Evolutionary conservation across 148 eudicot genomes (phyloP), one percentile per base, ranked within the genome.

Genomic region (Polygonum aviculare): DNA sequence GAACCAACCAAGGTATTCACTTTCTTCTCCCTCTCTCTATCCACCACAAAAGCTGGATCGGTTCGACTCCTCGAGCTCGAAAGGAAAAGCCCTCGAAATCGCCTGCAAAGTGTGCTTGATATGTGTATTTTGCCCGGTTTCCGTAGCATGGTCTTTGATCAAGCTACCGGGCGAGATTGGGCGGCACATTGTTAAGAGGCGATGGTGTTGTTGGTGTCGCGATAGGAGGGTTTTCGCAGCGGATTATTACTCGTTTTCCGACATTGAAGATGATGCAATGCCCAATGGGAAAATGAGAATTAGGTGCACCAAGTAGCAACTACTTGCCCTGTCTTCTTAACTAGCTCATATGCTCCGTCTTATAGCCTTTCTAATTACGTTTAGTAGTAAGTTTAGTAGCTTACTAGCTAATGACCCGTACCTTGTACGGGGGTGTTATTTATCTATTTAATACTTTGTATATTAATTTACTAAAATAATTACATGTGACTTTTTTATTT

Each of bases 121-220:
- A 33, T 86, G 84, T 40, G 76, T 86, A 38, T 86, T 82, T 69
- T 83, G 82, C 74, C 88, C 84, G 7, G 38, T 83, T 1, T 65
- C 82, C 10, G 4, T 78, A 3, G 75, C 71, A 18, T 86, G 86
- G 80, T 79, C 79, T 26, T 75, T 62, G 16, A 19, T 83, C 60
- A 83, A 79, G 79, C 22, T 77, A 35, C 83, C 86, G 0, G 81
- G 82, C 76, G 71, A 71, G 79, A 33, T 80, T 2, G 88, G 86
- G 41, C 73, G 80, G 79, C 74, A 75, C 22, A 7, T 65, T 31
- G 77, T 47, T 4, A 70, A 12, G 45, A 76, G 51, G 7, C 48
- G 55, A 47, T 41, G 39, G 11, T 80, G 78, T 63, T 78, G 85
- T 71, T 69, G 75, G 9, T 71, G 80, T 47, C 16, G 2, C 35